These are phyloP conservation scores for Saccharomyces hybrid DNA, from an alignment of 1,139 yeast species.

Conservation along the genomic window DNA sequence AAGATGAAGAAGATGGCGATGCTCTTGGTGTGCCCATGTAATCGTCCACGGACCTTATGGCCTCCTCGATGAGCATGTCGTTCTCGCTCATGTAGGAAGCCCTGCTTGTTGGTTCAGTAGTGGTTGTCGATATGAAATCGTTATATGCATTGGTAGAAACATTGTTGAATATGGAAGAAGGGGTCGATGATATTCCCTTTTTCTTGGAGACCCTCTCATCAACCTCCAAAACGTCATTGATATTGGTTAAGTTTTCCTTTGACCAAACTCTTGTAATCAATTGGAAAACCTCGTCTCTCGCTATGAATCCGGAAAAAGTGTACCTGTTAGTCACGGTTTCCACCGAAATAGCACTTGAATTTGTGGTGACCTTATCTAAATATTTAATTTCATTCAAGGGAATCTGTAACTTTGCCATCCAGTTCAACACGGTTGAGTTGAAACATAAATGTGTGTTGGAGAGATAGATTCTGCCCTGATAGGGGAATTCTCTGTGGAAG, in stretches of 20 bases:
- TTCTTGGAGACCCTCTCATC: neutral
- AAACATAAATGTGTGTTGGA: constrained; percentile 77
- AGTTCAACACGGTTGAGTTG: constrained; percentile 79
- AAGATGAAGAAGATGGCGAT: neutral
- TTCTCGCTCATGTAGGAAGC: constrained; percentile 14
- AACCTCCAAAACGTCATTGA: neutral
- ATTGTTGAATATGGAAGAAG: neutral
- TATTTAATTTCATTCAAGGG: constrained; percentile 63
- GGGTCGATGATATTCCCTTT: neutral
- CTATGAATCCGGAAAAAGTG: constrained; percentile 77
- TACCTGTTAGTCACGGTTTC: constrained; percentile 57
- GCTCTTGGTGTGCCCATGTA: constrained; percentile 12
- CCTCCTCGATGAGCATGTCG: constrained; percentile 26
- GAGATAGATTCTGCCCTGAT: constrained; percentile 81
- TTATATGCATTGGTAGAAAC: constrained; percentile 3
- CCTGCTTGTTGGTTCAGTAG: constrained; percentile 11
- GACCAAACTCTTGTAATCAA: constrained; percentile 56
- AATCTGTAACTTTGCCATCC: constrained; percentile 78
- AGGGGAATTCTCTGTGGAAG: constrained; percentile 69
- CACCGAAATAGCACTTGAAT: constrained; percentile 82
- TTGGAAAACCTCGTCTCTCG: constrained; percentile 71
- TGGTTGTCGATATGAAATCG: constrained; percentile 6
- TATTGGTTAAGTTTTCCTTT: constrained; percentile 12
- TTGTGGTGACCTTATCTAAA: constrained; percentile 75
- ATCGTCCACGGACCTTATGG: constrained; percentile 36